Percentiles rank a stretch among this genome's conserved stretches.
phyloP scores from a whole-genome alignment of 2,329 filamentous ascomycete genomes.

The Lecanicillium sp. region DNA sequence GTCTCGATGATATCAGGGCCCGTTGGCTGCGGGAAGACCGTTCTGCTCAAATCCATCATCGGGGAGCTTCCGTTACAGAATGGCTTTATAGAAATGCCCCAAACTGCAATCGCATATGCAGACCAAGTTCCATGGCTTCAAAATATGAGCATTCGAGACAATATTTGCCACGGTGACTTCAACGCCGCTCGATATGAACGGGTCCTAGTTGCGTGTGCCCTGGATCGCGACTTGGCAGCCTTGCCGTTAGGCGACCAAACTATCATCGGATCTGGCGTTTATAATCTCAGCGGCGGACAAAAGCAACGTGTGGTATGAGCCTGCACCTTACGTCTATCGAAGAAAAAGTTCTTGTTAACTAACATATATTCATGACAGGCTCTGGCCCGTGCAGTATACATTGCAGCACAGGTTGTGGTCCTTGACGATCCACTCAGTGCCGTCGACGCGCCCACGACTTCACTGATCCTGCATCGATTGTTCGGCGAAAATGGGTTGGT shows the following conservation, averaged over 20 bases:
- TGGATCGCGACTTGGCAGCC: constrained; percentile 33
- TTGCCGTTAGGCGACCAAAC: constrained; percentile 5
- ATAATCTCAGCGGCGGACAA: constrained; percentile 15
- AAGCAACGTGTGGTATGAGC: constrained; percentile 19
- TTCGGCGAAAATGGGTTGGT: constrained; percentile 10
- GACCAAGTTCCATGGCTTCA: constrained; percentile 8
- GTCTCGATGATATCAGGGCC: constrained; percentile 18
- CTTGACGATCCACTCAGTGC: constrained; percentile 55
- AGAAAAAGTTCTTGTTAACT: too few species aligned
- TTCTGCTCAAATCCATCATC: constrained; percentile 13
- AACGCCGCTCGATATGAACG: constrained; percentile 5
- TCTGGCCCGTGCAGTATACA: constrained; percentile 82
- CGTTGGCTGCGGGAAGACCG: constrained; percentile 14
- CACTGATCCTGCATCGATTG: constrained; percentile 7
- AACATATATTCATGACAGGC: too few species aligned
- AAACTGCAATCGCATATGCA: constrained; percentile 9
- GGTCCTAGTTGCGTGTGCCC: constrained; percentile 4
- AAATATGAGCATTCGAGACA: constrained; percentile 7
- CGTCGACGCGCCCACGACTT: constrained; percentile 5
- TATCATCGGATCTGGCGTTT: constrained; percentile 9
- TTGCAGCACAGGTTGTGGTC: constrained; percentile 81
- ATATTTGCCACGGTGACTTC: constrained; percentile 6
- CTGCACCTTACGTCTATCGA: too few species aligned
- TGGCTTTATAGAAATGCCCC: constrained; percentile 10
- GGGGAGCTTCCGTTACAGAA: constrained; percentile 11